Conservation (phyloP, 225 moss, liverwort and hornwort genomes). For the Polytrichum commune region DNA sequence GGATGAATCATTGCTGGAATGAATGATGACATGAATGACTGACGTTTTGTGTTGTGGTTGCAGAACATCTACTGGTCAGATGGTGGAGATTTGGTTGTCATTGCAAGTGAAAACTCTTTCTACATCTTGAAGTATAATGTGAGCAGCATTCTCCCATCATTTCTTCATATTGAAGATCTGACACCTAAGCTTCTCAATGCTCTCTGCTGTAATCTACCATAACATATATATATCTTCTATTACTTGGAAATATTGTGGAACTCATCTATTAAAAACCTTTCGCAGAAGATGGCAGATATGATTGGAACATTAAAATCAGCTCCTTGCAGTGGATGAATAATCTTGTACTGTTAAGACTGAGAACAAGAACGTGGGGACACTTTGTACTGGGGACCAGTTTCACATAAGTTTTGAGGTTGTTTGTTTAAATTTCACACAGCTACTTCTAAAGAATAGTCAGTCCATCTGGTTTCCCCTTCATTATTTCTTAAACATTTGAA, state of each 20-base stretch:
- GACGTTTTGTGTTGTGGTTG: constrained; percentile 6
- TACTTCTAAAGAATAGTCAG: no score
- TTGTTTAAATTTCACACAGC: no score
- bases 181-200: no score
- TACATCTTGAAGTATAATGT: constrained; percentile 97
- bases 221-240: no score
- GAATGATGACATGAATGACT: neutral
- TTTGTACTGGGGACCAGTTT: no score
- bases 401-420: no score
- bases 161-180: no score
- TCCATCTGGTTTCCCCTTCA: neutral
- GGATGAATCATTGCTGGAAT: no score
- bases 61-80: constrained; percentile 99
- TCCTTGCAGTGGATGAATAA: neutral
- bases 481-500: neutral
- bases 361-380: neutral
- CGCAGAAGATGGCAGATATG: neutral
- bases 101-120: constrained; percentile 93
- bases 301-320: neutral
- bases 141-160: constrained; percentile 15
- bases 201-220: no score
- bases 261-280: no score
- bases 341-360: neutral
- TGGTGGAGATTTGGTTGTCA: constrained; percentile 82
- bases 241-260: no score